Conservation (phyloP, 2,329 filamentous ascomycete genomes). For the Ceratocystis albifundus region DNA sequence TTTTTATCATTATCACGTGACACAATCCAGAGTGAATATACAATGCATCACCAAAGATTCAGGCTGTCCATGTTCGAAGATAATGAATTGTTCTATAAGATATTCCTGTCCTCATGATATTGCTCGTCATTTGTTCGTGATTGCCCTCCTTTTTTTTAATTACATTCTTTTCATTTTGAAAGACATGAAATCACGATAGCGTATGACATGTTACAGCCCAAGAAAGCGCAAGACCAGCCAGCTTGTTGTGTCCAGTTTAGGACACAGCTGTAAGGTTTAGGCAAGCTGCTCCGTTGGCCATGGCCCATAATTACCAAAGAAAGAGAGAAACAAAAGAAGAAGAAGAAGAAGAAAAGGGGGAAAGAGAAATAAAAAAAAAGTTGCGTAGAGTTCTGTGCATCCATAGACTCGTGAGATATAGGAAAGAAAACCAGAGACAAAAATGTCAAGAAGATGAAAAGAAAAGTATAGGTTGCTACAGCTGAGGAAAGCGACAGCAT, state of each 20-base stretch:
- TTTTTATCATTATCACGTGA: too few species aligned
- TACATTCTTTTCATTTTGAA: neutral
- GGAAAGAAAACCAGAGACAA: constrained; percentile 1
- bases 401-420: constrained; percentile 13
- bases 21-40: neutral
- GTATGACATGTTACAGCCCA: neutral
- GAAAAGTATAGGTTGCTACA: neutral
- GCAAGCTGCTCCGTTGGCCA: neutral
- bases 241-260: neutral
- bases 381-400: constrained; percentile 5
- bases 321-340: constrained; percentile 10
- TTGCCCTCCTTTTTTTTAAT: neutral
- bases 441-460: neutral
- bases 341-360: neutral
- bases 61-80: neutral
- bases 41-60: neutral
- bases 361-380: neutral
- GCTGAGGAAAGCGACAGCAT: neutral
- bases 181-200: neutral
- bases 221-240: neutral
- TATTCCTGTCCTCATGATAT: neutral
- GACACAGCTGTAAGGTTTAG: neutral
- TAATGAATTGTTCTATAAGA: constrained; percentile 10
- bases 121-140: constrained; percentile 2
- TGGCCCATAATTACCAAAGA: constrained; percentile 3